phyloP scores from a whole-genome alignment of 257 asterid species.

The Petunia axillaris region DNA sequence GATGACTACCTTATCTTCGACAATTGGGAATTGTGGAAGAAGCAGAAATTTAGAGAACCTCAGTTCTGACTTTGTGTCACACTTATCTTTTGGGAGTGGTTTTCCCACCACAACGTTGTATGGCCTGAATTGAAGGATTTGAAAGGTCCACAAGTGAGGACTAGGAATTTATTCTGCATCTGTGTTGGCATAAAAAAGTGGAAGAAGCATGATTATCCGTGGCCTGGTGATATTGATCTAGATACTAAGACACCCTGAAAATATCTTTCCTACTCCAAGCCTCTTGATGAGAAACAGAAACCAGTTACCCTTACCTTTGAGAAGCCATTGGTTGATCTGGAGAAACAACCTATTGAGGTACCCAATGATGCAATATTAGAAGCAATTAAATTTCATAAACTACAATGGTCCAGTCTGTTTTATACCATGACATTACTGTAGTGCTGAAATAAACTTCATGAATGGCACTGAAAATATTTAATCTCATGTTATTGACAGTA shows the following conservation, averaged over 20 bases:
- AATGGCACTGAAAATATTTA: neutral
- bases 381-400: constrained; percentile 27
- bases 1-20: constrained; percentile 49
- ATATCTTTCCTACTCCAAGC: constrained; percentile 84
- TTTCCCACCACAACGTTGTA: constrained; percentile 29
- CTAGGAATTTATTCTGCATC: constrained; percentile 30
- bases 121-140: constrained; percentile 8
- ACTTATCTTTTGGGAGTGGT: constrained; percentile 30
- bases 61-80: constrained; percentile 29
- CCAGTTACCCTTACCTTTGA: constrained; percentile 91
- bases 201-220: constrained; percentile 79
- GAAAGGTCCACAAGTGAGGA: constrained; percentile 29
- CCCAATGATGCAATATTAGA: constrained; percentile 28
- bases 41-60: constrained; percentile 29
- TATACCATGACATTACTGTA: neutral
- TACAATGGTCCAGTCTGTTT: constrained; percentile 33
- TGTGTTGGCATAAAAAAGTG: constrained; percentile 63
- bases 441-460: neutral
- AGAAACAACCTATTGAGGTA: constrained; percentile 79
- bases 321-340: constrained; percentile 79
- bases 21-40: constrained; percentile 47
- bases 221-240: constrained; percentile 82
- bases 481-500: neutral
- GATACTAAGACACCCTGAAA: constrained; percentile 80
- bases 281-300: constrained; percentile 92